Evolutionary conservation across 371 early-diverging fungal species (phyloP), one percentile per base, ranked within the genome.

Genomic region (Amoeboaphelidium occidentale): DNA sequence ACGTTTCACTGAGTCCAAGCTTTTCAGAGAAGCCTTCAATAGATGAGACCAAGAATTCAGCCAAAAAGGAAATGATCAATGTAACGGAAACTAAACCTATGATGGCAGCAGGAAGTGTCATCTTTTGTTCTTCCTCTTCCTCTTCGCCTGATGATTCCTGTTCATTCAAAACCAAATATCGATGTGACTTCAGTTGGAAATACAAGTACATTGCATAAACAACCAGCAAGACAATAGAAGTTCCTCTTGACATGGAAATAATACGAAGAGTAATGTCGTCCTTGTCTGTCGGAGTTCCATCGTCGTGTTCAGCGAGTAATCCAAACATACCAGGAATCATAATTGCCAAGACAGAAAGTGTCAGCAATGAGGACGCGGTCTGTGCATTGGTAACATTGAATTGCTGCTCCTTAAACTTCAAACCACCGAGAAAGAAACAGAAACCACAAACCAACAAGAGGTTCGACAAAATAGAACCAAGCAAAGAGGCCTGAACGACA

Each of bases 401-500:
- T 1, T 53, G 53, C 57, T 88, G 86, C 46, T 66, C 65, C 48
- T 67, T 63, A 61, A 67, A 66, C 43, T 72, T 67, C 48, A 68
- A 23, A 1, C 88, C 86, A 26, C 88, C 88, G 27, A 66, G 65
- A 55, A 81, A 63, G 61, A 85, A 84, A 53, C 81, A 81, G 59
- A 55, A 50, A 68, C 79, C 27, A n/a, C 63, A 56, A 2, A 68
- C 66, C 27, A 86, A 61, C 13, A 85, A 64, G 26, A 87, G 55
- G 62, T 86, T 87, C 50, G 83, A 81, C n/a, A 87, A 39, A 42
- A 49, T 78, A 3, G 83, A 83, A 2, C 87, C 86, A 0, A 86
- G 59, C 55, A 86, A 67, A n/a, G 84, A 81, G 0, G 83, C 74
- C 58, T 87, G 84, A 43, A 86, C 87, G 13, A 90, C 82, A 1